Conservation (phyloP, 352 stramenopile species). For the Phytophthora parvispora region DNA sequence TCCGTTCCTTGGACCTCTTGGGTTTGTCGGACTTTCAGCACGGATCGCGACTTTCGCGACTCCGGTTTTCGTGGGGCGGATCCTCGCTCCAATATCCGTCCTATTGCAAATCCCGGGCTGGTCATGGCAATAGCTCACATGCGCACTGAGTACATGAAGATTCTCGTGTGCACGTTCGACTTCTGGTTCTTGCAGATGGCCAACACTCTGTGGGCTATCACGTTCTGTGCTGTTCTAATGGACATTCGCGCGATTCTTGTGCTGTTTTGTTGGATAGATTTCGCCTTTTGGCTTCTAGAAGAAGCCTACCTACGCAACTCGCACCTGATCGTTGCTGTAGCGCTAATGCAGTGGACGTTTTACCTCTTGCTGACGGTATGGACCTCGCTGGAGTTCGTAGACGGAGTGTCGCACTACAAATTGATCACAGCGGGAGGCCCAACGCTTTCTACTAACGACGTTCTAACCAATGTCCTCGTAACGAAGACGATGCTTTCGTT, state of each 20-base stretch:
- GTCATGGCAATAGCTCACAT: background rate
- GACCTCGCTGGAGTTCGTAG: background rate
- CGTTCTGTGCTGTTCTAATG: background rate
- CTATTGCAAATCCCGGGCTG: background rate
- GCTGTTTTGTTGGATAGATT: background rate
- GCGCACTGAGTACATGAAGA: conserved; percentile 3
- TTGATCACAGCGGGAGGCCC: background rate
- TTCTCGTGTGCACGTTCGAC: background rate
- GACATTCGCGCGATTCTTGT: background rate
- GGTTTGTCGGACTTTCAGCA: background rate
- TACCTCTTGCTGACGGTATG: background rate
- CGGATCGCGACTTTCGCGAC: background rate
- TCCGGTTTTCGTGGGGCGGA: background rate
- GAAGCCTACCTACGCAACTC: background rate
- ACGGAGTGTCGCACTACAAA: background rate
- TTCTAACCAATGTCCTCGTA: background rate
- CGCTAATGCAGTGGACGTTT: background rate
- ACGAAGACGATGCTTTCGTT: background rate
- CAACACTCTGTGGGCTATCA: background rate
- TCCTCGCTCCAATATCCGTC: conserved; percentile 6
- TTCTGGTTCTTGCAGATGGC: background rate
- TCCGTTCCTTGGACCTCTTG: background rate
- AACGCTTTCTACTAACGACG: background rate
- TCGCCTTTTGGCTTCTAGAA: background rate
- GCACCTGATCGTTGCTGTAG: background rate